Percentiles rank a stretch among this genome's conserved stretches.
Evolutionary conservation across 805 yeast species (phyloP).

Genomic region (Scheffersomyces ergatensis): DNA sequence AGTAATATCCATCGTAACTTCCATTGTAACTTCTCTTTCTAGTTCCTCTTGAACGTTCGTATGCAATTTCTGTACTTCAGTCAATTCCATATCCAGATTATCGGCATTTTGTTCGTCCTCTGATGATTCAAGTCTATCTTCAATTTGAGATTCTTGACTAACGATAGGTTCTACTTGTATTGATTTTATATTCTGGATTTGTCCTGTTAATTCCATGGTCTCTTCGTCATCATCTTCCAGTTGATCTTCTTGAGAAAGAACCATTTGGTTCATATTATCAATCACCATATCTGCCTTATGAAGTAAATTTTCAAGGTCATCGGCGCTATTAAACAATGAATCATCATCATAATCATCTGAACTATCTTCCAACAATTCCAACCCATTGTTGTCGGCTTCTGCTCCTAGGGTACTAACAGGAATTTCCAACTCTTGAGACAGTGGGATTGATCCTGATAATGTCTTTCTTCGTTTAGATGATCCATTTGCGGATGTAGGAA

Average conservation of each 20-base stretch:
- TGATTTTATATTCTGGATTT: constrained; percentile 3
- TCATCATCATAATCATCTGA: constrained; percentile 25
- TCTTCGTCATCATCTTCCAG: constrained; percentile 19
- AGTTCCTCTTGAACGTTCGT: not conserved
- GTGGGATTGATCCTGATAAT: constrained; percentile 17
- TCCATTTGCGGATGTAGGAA: constrained; percentile 12
- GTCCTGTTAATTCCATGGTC: constrained; percentile 31
- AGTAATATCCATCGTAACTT: constrained; percentile 6
- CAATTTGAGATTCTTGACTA: not conserved
- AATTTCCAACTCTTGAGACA: constrained; percentile 1
- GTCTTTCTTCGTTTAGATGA: constrained; percentile 22
- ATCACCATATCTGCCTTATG: not conserved
- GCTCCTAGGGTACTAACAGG: constrained; percentile 2
- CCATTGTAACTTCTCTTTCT: constrained; percentile 1
- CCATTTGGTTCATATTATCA: not conserved
- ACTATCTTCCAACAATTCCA: constrained; percentile 19
- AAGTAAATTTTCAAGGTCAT: not conserved
- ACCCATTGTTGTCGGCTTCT: constrained; percentile 7
- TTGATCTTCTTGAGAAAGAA: constrained; percentile 1
- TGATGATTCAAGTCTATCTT: not conserved
- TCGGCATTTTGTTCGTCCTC: not conserved
- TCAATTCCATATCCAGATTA: constrained; percentile 23
- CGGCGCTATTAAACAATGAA: constrained; percentile 1
- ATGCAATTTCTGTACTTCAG: constrained; percentile 7
- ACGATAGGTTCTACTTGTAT: not conserved